Evolutionary conservation across 768 basidiomycete genomes (phyloP), one percentile per base, ranked within the genome.

Genomic region (Mrakia blollopis): DNA sequence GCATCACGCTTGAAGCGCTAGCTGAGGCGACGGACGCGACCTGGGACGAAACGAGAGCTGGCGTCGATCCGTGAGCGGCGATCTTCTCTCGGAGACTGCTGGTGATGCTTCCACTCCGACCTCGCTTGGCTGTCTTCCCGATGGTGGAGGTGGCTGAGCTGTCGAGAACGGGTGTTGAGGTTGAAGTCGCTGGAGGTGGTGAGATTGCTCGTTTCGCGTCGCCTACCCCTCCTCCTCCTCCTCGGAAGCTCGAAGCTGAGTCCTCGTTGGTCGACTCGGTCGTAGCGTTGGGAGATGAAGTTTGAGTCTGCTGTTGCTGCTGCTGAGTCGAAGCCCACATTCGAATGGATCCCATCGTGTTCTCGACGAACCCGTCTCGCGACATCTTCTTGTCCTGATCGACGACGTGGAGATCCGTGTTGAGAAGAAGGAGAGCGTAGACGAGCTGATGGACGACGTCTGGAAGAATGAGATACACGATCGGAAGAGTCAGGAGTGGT

Each of bases 381-480:
- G 96, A 94, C 97, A 98, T 99, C 78, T 92, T 90, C 4, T 87
- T 89, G 25, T 89, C 83, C 37, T 97, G 86, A 52, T 98, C 95
- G 44, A 95, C 97, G 71, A 99, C 91, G 83, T 99, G 96, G 47
- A 99, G 87, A 83, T 99, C 97, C 37, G 97, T 99, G 85, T 99
- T 99, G 72, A 98, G 88, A 44, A 98, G 87, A 0, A 99, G 85
- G 54, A 99, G 87, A 3, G 95, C 97, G 81, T 96, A 98, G 2
- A 93, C 88, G 68, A 95, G 91, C 2, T 93, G 92, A 80, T 99
- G 97, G n/a, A 98, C 92, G 78, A 98, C 89, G 79, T 92, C 95
- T 92, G 41, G 4, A 21, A 41, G 11, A 61, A 57, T 23, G 67
- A 57, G 52, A 18, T 74, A 30, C 25, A 39, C 21, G 50, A 37